Percentiles rank a stretch among this genome's conserved stretches.
These are phyloP conservation scores for Sungouiella blattae DNA, from an alignment of 805 yeast genomes.

Conservation along the genomic window DNA sequence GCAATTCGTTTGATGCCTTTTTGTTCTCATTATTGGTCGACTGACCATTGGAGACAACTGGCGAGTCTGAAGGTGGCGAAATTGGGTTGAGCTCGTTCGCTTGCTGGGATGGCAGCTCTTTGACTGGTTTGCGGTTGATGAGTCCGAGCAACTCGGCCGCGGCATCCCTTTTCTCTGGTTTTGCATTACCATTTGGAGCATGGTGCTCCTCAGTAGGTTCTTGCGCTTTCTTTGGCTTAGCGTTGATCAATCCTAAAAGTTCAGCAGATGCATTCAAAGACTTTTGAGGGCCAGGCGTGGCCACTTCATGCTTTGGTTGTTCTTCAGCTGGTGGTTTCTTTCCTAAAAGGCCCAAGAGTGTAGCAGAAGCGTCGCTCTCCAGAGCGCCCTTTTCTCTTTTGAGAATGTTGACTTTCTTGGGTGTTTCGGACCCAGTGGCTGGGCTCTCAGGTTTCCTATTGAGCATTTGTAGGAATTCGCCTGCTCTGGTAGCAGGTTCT, in stretches of 20 bases:
- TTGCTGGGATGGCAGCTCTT: conserved; percentile 1
- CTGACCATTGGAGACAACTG: background rate
- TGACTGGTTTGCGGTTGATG: conserved; percentile 1
- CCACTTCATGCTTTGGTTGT: background rate
- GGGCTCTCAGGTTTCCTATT: conserved; percentile 1
- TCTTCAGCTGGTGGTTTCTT: conserved; percentile 8
- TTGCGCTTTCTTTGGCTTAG: background rate
- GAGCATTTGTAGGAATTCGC: conserved; percentile 9
- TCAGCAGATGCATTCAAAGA: conserved; percentile 8
- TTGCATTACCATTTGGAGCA: background rate
- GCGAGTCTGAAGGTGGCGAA: background rate
- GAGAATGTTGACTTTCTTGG: conserved; percentile 14
- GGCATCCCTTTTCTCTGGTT: background rate
- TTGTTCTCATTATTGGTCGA: background rate
- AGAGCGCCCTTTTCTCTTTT: conserved; percentile 14
- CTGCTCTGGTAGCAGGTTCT: background rate
- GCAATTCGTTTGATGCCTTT: conserved; percentile 8
- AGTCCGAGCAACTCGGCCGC: background rate
- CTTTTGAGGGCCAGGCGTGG: background rate
- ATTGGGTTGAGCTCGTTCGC: background rate
- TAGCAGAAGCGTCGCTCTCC: conserved; percentile 12
- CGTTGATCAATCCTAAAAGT: conserved; percentile 16
- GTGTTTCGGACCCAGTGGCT: conserved; percentile 4
- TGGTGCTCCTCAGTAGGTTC: background rate
- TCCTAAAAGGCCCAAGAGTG: conserved; percentile 14